Evolutionary conservation across 148 eudicot species (phyloP).

Genomic region (Rhododendron ovatum): DNA sequence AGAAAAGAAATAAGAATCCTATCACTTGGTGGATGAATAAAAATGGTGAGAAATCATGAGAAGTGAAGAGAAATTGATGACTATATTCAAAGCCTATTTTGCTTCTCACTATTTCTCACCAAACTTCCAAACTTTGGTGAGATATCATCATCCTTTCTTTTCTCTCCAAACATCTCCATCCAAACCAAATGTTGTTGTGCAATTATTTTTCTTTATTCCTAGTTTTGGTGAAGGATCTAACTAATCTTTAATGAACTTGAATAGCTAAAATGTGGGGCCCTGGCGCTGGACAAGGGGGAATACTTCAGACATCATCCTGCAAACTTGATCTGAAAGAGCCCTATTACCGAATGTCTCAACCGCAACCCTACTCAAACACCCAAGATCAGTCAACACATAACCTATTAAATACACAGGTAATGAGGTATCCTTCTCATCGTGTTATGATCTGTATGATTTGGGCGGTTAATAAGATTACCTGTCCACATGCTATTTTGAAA

Average conservation of each 20-base stretch:
- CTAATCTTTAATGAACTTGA: conserved; percentile 9
- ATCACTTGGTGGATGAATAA: not conserved
- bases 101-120: not conserved
- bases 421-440: not conserved
- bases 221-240: conserved; percentile 13
- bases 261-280: conserved; percentile 94
- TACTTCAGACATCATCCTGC: conserved; percentile 83
- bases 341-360: conserved; percentile 97
- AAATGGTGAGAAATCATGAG: not conserved
- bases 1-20: not conserved
- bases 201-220: not conserved
- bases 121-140: too few species aligned
- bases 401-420: conserved; percentile 70
- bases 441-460: not conserved
- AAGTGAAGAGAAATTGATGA: not conserved
- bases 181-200: not conserved
- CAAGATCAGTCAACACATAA: conserved; percentile 83
- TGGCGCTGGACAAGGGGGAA: conserved; percentile 87
- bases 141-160: too few species aligned
- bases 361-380: conserved; percentile 54
- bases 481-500: not conserved
- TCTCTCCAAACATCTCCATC: not conserved
- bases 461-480: not conserved
- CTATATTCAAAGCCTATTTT: not conserved
- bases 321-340: conserved; percentile 96